These are phyloP conservation scores for Calonectria naviculata DNA, from an alignment of 2,329 filamentous ascomycete genomes.

Conservation along the genomic window DNA sequence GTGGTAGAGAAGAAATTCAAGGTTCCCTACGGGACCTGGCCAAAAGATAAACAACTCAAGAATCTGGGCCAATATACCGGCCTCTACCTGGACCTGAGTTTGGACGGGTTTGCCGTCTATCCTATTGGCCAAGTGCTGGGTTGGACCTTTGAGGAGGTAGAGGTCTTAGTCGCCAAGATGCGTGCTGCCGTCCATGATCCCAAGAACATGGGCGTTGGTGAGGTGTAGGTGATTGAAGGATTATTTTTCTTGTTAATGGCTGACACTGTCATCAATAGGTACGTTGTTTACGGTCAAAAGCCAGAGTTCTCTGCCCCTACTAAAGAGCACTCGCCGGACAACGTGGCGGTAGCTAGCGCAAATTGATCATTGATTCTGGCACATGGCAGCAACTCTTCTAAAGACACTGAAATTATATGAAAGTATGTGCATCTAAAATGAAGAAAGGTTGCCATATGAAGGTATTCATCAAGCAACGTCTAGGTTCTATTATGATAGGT, in stretches of 20 bases:
- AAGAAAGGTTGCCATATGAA: too few relatives aligned
- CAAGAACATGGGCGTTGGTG: not conserved
- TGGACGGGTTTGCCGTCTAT: not conserved
- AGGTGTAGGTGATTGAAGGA: not conserved
- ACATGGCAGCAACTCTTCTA: too few relatives aligned
- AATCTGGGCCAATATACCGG: not conserved
- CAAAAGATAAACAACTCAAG: not conserved
- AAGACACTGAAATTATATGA: too few relatives aligned
- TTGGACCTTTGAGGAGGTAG: constrained; percentile 10
- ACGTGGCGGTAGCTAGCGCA: too few relatives aligned
- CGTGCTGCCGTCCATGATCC: not conserved
- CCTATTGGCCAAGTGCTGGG: constrained; percentile 4
- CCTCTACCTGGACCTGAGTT: not conserved
- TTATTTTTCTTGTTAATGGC: too few relatives aligned
- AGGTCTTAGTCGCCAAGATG: constrained; percentile 14
- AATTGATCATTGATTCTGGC: not conserved
- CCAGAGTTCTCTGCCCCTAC: not conserved
- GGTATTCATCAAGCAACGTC: too few relatives aligned
- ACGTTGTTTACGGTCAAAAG: not conserved
- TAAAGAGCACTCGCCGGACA: not conserved
- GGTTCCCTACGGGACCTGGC: not conserved
- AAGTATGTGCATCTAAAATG: too few relatives aligned
- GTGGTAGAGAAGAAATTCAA: not conserved
- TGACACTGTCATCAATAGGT: not conserved
- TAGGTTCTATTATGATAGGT: too few relatives aligned